Percentiles rank a stretch among this genome's conserved stretches.
These are phyloP conservation scores for Puccinia novopanici DNA, from an alignment of 1,284 basidiomycete genomes.

Conservation along the genomic window DNA sequence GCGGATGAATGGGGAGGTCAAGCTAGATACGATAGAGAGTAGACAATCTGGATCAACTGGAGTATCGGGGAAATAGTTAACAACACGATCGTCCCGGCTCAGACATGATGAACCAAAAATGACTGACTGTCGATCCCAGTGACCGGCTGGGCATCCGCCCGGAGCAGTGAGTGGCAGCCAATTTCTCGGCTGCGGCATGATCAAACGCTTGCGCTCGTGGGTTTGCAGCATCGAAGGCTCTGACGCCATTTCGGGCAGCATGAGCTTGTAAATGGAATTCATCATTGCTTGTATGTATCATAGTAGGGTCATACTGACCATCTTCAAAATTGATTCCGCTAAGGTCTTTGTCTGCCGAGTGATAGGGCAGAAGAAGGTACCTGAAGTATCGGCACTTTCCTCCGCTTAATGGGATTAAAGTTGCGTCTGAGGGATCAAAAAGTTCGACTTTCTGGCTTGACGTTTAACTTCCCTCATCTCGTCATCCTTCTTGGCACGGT, in stretches of 20 bases:
- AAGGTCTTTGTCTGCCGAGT: constrained; percentile 64
- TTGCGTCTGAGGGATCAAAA: constrained; percentile 98
- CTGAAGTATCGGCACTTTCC: constrained; percentile 67
- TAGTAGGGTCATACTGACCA: constrained; percentile 62
- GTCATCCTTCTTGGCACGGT: constrained; percentile 88
- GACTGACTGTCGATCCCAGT: constrained; percentile 51
- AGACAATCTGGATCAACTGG: constrained; percentile 91
- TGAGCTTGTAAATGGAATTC: constrained; percentile 82
- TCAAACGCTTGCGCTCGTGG: no score
- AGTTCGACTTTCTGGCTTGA: constrained; percentile 95
- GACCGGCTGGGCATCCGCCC: constrained; percentile 48
- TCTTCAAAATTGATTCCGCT: constrained; percentile 91
- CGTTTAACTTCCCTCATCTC: constrained; percentile 93
- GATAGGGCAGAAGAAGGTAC: constrained; percentile 53
- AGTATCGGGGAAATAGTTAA: not conserved
- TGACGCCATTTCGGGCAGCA: no score
- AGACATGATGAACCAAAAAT: constrained; percentile 28
- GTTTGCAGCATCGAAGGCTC: no score
- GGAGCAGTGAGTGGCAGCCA: constrained; percentile 53
- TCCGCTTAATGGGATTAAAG: constrained; percentile 97
- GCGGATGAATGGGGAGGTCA: constrained; percentile 72
- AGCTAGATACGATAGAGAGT: no score
- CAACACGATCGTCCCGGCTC: not conserved
- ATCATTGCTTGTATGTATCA: constrained; percentile 69
- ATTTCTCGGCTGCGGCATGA: constrained; percentile 71